Percentiles rank a stretch among this genome's conserved stretches.
These are phyloP conservation scores for Vachellia pachyceras DNA, from an alignment of 306 rosid genomes.

Conservation along the genomic window DNA sequence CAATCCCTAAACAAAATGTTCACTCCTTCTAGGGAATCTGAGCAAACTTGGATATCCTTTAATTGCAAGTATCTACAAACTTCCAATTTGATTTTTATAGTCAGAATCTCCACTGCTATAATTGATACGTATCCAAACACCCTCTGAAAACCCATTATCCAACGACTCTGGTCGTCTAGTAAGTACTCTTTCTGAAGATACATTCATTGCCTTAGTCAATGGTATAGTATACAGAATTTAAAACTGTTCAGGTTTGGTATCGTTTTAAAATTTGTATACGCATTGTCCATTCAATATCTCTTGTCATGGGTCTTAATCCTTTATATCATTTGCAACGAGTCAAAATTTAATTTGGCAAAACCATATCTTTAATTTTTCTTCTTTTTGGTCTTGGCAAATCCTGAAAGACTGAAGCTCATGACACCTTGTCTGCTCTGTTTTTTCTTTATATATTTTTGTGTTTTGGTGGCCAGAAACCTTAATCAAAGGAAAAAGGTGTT, in stretches of 20 bases:
- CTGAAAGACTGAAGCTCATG: neutral
- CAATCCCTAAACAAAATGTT: too few relatives aligned
- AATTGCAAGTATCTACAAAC: too few relatives aligned
- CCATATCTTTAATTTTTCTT: neutral
- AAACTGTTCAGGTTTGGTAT: neutral
- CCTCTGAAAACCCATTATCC: too few relatives aligned
- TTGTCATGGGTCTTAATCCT: neutral
- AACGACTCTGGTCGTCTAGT: too few relatives aligned
- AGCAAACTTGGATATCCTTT: too few relatives aligned
- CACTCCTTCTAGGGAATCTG: too few relatives aligned
- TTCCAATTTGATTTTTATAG: too few relatives aligned
- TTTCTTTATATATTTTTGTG: neutral
- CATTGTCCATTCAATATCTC: neutral
- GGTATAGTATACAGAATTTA: neutral
- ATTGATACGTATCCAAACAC: too few relatives aligned
- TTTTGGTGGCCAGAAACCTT: conserved; percentile 21
- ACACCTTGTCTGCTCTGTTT: neutral
- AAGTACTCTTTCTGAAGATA: neutral
- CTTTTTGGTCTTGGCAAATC: neutral
- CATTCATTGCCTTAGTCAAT: neutral
- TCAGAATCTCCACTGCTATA: too few relatives aligned
- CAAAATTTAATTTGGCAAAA: neutral
- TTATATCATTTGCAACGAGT: neutral
- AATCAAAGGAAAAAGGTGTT: conserved; percentile 33
- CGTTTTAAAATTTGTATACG: neutral